Evolutionary conservation across 2,329 filamentous ascomycete species (phyloP).

Genomic region (Hyphodiscus sp.): DNA sequence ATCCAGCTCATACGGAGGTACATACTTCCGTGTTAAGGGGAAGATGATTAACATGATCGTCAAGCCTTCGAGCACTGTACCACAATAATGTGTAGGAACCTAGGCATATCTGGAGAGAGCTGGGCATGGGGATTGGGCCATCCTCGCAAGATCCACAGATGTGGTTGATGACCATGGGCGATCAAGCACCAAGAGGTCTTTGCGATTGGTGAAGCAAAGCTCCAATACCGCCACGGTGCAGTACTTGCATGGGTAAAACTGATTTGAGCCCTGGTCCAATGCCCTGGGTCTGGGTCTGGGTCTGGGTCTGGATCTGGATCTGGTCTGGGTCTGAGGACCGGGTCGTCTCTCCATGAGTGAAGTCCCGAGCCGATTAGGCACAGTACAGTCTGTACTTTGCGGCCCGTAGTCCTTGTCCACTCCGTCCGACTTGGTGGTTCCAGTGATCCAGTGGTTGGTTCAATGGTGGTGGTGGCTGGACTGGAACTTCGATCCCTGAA

Average conservation of each 20-base stretch:
- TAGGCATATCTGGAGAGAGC: neutral
- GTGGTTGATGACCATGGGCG: neutral
- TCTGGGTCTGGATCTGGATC: no score
- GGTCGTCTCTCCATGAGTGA: no score
- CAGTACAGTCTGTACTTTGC: no score
- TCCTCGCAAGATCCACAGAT: neutral
- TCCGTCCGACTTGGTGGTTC: no score
- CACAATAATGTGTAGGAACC: neutral
- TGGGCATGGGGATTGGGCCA: neutral
- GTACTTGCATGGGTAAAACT: neutral
- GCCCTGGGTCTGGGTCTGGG: no score
- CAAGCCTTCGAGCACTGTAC: neutral
- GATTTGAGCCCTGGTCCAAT: neutral
- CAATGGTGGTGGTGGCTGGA: no score
- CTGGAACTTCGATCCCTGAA: no score
- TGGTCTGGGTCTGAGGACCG: no score
- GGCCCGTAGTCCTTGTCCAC: no score
- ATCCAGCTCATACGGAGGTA: neutral
- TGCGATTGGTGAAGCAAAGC: neutral
- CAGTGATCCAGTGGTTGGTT: no score
- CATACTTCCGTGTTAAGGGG: neutral
- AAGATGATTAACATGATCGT: neutral
- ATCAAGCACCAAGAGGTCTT: neutral
- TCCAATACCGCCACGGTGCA: neutral
- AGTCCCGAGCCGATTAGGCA: no score